Conservation (phyloP, 2,329 filamentous ascomycete species). For the Penicillium sp. region DNA sequence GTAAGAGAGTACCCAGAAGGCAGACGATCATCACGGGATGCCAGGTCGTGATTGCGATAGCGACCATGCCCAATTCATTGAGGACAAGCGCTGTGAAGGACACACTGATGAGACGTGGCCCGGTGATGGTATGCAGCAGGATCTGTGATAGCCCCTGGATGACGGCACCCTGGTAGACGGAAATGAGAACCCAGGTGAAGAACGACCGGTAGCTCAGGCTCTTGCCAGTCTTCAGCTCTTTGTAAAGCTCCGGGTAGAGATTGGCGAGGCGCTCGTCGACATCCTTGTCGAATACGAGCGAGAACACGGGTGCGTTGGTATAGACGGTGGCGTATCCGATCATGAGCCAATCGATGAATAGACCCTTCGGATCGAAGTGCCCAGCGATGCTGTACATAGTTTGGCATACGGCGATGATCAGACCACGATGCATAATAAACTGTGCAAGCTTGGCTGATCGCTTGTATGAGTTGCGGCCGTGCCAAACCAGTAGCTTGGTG, state of each 20-base stretch:
- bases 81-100: constrained; percentile 90
- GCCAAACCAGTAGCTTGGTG: constrained; percentile 98
- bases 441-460: constrained; percentile 92
- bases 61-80: constrained; percentile 97
- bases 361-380: constrained; percentile 87
- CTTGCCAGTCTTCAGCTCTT: constrained; percentile 88
- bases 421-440: constrained; percentile 95
- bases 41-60: constrained; percentile 96
- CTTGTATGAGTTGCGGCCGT: constrained; percentile 97
- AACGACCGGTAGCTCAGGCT: constrained; percentile 92
- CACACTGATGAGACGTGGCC: constrained; percentile 79
- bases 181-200: constrained; percentile 94
- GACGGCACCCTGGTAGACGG: constrained; percentile 91
- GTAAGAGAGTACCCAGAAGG: constrained; percentile 78
- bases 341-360: constrained; percentile 96
- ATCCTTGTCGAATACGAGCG: constrained; percentile 90
- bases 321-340: constrained; percentile 97
- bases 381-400: constrained; percentile 96
- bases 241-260: constrained; percentile 95
- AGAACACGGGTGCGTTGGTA: constrained; percentile 91
- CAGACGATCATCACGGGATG: constrained; percentile 88
- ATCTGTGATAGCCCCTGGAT: constrained; percentile 95
- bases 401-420: constrained; percentile 95
- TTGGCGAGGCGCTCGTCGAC: constrained; percentile 94
- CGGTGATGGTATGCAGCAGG: constrained; percentile 74